Evolutionary conservation across 2,329 filamentous ascomycete genomes (phyloP), one percentile per base, ranked within the genome.

Genomic region (Botrytis aclada): DNA sequence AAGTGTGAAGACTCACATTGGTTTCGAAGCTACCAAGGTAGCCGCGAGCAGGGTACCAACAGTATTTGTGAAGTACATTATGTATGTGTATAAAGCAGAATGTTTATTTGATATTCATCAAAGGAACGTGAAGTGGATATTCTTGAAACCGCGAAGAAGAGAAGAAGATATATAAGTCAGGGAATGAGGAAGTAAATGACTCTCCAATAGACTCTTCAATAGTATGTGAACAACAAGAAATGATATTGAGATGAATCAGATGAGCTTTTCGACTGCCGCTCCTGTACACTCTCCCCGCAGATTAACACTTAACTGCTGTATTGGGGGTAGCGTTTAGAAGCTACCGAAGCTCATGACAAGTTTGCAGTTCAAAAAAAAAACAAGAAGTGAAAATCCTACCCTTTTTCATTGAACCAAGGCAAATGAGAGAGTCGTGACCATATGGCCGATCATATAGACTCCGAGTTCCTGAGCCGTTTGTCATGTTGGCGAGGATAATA

Each of bases 51-150:
- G 14, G 39, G 71, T 41, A 39, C 34, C 56, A 54, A 56, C 45
- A 47, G 45, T 39, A 47, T 73, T 73, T 32, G 37, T 70, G 20
- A 73, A 70, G 16, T 63, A 64, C 71, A 70, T 73, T 70, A 45
- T 70, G 58, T 67, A 25, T 29, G 47, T 62, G 45, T 64, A 45
- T 18, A 12, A 47, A 25, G 22, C 22, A 56, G 47, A 56, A 22
- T 39, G 10, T 32, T 56, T 56, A 41, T 56, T 32, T 22, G n/a
- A 56, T 54, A 32, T 65, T 65, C 41, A 67, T 56, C 10, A 56
- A 67, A 56, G 37, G 65, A 67, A 67, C 39, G 47, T 32, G 18
- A 6, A 29, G 47, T 56, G 32, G 47, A 56, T 22, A 16, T 25
- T 51, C 16, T 16, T 22, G 47, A 67, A 32, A 34, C 34, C 29